Evolutionary conservation across 148 eudicot genomes (phyloP).

Genomic region (Spergularia marina): DNA sequence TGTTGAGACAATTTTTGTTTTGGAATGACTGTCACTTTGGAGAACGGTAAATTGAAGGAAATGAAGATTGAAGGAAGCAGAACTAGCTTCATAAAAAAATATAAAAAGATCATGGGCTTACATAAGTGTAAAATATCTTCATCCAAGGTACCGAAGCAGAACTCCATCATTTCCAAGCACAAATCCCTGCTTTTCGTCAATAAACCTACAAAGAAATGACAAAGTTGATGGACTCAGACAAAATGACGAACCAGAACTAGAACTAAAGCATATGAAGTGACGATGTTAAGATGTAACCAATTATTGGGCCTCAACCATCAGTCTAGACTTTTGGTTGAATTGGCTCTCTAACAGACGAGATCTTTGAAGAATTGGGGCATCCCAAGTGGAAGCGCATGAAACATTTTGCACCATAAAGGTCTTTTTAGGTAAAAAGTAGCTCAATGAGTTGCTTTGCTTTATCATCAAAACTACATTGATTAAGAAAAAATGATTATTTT

Average conservation of each 20-base stretch:
- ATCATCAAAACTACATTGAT: background rate
- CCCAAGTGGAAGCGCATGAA: background rate
- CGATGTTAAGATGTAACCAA: too few relatives aligned
- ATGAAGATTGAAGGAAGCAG: background rate
- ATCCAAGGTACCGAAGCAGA: slow-evolving; percentile 91
- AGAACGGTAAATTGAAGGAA: too few relatives aligned
- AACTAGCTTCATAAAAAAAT: background rate
- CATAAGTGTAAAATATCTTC: slow-evolving; percentile 19
- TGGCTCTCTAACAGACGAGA: background rate
- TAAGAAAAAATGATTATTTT: background rate
- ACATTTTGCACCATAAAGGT: background rate
- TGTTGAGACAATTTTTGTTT: too few relatives aligned
- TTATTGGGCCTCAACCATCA: too few relatives aligned
- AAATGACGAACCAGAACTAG: slow-evolving; percentile 2
- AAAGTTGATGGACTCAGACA: background rate
- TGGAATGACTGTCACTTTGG: background rate
- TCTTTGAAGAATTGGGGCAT: background rate
- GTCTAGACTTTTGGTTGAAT: too few relatives aligned
- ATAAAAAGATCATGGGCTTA: slow-evolving; percentile 2
- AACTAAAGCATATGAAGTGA: background rate
- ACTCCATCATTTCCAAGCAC: slow-evolving; percentile 98
- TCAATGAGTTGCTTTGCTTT: background rate
- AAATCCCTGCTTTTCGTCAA: slow-evolving; percentile 78
- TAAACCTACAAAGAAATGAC: slow-evolving; percentile 51
- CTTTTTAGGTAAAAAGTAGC: background rate